Percentiles rank a stretch among this genome's conserved stretches.
phyloP scores from a whole-genome alignment of 164 flowering plant genomes.

The Vitis amurensis region DNA sequence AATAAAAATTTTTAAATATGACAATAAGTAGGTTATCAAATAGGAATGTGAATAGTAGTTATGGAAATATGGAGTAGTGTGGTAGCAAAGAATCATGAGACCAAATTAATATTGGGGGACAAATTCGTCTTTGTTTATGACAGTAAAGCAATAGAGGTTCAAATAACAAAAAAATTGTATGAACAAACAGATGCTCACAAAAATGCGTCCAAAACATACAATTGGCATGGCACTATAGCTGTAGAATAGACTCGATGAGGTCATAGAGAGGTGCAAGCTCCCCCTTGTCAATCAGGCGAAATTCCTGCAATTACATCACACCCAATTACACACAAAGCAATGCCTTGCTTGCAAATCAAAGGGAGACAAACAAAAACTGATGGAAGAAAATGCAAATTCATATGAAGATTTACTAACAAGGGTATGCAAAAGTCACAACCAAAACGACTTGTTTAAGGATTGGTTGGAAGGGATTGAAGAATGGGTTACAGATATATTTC shows the following conservation, averaged over 20 bases:
- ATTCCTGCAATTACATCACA: conserved; percentile 49
- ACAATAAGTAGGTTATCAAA: too few relatives aligned
- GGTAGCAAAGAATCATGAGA: too few relatives aligned
- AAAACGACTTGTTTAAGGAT: too few relatives aligned
- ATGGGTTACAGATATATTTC: too few relatives aligned
- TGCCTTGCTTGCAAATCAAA: too few relatives aligned
- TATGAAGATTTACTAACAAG: too few relatives aligned
- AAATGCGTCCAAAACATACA: background rate
- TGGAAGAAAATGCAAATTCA: too few relatives aligned
- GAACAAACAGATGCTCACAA: conserved; percentile 2
- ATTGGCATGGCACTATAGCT: conserved; percentile 8
- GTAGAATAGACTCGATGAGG: conserved; percentile 63
- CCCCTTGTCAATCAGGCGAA: conserved; percentile 63
- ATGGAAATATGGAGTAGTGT: background rate
- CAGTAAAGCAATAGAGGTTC: background rate
- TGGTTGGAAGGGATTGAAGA: too few relatives aligned
- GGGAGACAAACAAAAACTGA: too few relatives aligned
- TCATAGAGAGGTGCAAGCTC: conserved; percentile 74
- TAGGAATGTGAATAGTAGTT: too few relatives aligned
- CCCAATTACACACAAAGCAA: background rate
- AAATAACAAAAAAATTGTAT: background rate
- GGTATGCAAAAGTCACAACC: too few relatives aligned
- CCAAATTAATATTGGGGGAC: background rate
- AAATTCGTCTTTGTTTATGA: background rate
- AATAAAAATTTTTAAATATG: too few relatives aligned